Conservation (phyloP, 768 basidiomycete genomes). For the Filobasidium floriforme region DNA sequence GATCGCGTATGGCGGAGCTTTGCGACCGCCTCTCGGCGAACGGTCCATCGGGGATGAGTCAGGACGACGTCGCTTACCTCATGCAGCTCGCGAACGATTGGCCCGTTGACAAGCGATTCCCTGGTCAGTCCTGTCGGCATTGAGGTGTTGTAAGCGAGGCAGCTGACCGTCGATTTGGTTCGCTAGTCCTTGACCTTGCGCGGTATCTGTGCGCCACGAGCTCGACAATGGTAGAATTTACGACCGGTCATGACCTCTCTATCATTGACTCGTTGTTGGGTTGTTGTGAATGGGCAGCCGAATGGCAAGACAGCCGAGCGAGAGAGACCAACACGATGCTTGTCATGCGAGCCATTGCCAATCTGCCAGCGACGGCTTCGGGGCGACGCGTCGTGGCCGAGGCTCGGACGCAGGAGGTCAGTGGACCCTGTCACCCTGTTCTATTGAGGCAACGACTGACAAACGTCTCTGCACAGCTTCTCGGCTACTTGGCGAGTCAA, state of each 20-base stretch:
- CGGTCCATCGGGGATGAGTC: too few species aligned
- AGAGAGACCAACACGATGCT: slow-evolving; percentile 80
- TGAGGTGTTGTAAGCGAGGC: neutral
- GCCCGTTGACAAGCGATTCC: slow-evolving; percentile 42
- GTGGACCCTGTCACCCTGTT: too few species aligned
- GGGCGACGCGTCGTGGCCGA: slow-evolving; percentile 25
- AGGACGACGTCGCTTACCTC: neutral
- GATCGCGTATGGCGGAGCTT: neutral
- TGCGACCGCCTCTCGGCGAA: neutral
- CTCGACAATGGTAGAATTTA: slow-evolving; percentile 49
- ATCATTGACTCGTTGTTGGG: slow-evolving; percentile 61
- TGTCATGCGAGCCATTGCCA: slow-evolving; percentile 68
- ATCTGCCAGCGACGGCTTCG: slow-evolving; percentile 56
- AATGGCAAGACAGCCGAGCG: slow-evolving; percentile 60
- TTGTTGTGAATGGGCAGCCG: slow-evolving; percentile 59
- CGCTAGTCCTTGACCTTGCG: slow-evolving; percentile 71
- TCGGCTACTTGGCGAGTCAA: slow-evolving; percentile 18
- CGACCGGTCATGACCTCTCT: slow-evolving; percentile 48
- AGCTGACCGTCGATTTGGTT: neutral
- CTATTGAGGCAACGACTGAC: too few species aligned
- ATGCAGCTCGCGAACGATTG: slow-evolving; percentile 18
- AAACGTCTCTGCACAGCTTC: neutral
- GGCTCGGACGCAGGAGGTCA: too few species aligned
- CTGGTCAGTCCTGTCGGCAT: slow-evolving; percentile 28
- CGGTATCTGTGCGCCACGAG: slow-evolving; percentile 65